Base-by-base conservation (phyloP, 306 rosid genomes). In the Vicia villosa region DNA sequence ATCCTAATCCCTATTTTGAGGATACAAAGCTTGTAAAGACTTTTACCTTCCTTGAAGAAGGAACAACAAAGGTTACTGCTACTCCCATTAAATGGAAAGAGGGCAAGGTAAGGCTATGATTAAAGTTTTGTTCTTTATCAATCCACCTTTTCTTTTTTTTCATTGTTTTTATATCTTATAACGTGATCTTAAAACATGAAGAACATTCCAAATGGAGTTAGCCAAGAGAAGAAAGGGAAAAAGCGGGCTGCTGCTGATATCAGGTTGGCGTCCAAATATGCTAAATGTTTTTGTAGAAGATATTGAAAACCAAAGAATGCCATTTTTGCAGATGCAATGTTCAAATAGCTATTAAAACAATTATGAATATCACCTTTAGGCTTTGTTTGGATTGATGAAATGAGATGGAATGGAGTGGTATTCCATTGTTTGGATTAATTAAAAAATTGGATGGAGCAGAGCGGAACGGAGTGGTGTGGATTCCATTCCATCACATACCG, bases 11-110 rank as follows among this genome's bases (percentile, higher is more conserved):
- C 64, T 91, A 87, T 77, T 94, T 94, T 73, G 99, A 94, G 83
- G 89, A 91, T 58, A 62, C 86, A 11, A 87, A 87, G 83, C 85
- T 94, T 73, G 79, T 89, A 16, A 94, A 91, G 88, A 81, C 96
- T 54, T 91, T 69, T 80, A 88, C 88, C 70, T 91, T 88, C 81
- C 96, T 72, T 71, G 99, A 94, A 66, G 97, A 94, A 65, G 96
- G 94, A 80, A 84, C 94, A 8, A 88, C 91, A 38, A 91, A 87
- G 79, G 76, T 94, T 36, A 81, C 84, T 57, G 95, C 95, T 13
- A 88, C 99, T 10, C 82, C 97, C 45, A 94, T 94, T 45, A 87
- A 83, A 75, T 94, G 99, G 99, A 94, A 85, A 75, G 97, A 94
- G 75, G 99, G 95, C 67, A 88, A 85, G 95, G 99, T 88, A 79